Evolutionary conservation across 495 filamentous ascomycete genomes (phyloP).

Genomic region (Saxispiralis lemnorum): DNA sequence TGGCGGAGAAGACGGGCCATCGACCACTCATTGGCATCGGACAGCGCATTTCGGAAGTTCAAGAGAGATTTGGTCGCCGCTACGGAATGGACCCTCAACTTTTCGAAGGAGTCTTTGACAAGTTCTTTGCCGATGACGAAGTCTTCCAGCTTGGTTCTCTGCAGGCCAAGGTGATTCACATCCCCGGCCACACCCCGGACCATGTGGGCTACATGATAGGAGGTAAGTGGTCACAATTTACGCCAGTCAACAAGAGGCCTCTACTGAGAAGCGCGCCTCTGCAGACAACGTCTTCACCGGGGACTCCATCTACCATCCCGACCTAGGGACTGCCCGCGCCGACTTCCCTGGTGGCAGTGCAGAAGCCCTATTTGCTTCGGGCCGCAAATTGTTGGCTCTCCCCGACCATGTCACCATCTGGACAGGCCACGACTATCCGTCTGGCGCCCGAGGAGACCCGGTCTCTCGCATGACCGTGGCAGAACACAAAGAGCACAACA

Average conservation of each 20-base stretch:
- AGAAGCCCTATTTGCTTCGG: slow-evolving; percentile 28
- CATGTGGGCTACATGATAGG: slow-evolving; percentile 43
- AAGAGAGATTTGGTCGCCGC: slow-evolving; percentile 29
- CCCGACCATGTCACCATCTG: slow-evolving; percentile 26
- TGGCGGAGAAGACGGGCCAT: slow-evolving; percentile 19
- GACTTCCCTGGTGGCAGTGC: slow-evolving; percentile 44
- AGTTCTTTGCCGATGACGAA: slow-evolving; percentile 36
- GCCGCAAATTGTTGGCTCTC: slow-evolving; percentile 29
- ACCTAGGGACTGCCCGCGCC: slow-evolving; percentile 41
- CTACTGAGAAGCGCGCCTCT: too few species aligned
- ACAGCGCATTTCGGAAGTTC: slow-evolving; percentile 34
- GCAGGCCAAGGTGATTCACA: slow-evolving; percentile 30
- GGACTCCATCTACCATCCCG: slow-evolving; percentile 42
- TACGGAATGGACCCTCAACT: slow-evolving; percentile 23
- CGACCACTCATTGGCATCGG: slow-evolving; percentile 35
- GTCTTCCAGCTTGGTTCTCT: slow-evolving; percentile 33
- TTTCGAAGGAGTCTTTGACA: slow-evolving; percentile 32
- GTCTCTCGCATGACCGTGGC: slow-evolving; percentile 31
- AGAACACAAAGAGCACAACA: slow-evolving; percentile 34
- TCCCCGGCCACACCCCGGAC: slow-evolving; percentile 46
- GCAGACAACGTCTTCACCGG: slow-evolving; percentile 47
- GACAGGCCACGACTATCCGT: slow-evolving; percentile 32
- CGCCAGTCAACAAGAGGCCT: too few species aligned
- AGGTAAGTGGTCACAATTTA: too few species aligned
- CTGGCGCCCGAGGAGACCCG: slow-evolving; percentile 17